Base-by-base conservation (phyloP, 73 alveolate genomes). In the Paraurostyla sp. region DNA sequence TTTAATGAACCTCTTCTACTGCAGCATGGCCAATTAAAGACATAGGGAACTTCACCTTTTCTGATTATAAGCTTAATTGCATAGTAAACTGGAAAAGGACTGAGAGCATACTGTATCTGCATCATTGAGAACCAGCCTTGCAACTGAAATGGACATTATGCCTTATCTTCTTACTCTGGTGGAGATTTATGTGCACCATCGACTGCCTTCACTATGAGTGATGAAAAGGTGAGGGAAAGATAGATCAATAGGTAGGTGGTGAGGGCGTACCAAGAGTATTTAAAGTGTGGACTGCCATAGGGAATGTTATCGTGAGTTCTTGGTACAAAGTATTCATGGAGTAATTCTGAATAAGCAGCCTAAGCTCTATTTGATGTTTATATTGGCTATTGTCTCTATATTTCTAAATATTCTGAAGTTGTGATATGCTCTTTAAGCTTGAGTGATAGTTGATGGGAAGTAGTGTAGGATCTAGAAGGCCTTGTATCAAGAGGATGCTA, bases 41-140 rank as follows among this genome's bases (percentile, higher is more conserved):
- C n/a, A 40, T 38, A 65, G 11, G 56, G 82, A 13, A 2, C 41
- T 40, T 65, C 60, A 16, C 82, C 16, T 1, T 33, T 33, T 65
- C 82, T 65, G 3, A 65, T 11, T 36, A 65, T 35, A 20, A 65
- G 36, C 41, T 65, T 65, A 32, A 65, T 40, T 16, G 45, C 25
- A 22, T 38, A 65, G 23, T 65, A 65, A 38, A 65, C 32, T 2
- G 82, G 82, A 65, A 65, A 65, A 2, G 82, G 82, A 4, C 60
- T 58, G 3, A 65, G 46, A 38, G 82, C 82, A 40, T 38, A 65
- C 25, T 38, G 41, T 40, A 65, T 65, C 58, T 65, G 58, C 58
- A 38, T 15, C 2, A 65, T 4, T 65, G 82, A 65, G 25, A 36
- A 65, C 82, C 82, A 65, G 13, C 35, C 32, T 15, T 3, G 16